Evolutionary conservation across 106 monocot genomes (phyloP).

Genomic region (Platanthera zijinensis): DNA sequence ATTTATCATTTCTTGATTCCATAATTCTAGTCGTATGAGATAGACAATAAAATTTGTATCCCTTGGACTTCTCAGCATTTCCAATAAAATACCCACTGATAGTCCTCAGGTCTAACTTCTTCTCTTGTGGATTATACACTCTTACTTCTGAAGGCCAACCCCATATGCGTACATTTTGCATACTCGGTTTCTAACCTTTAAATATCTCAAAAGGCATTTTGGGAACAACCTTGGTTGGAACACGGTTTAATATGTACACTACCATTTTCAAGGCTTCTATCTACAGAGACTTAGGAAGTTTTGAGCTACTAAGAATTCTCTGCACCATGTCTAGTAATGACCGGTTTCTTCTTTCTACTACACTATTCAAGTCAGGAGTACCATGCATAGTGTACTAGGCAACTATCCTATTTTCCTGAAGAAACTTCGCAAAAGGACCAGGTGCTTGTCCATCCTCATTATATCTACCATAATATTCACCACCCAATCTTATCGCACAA

Average conservation of each 20-base stretch:
- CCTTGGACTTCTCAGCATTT: neutral
- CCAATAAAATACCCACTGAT: neutral
- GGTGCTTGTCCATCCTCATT: conserved; percentile 5
- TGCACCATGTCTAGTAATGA: neutral
- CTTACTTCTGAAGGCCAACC: too few species aligned
- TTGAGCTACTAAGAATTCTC: too few species aligned
- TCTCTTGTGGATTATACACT: too few species aligned
- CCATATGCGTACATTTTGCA: too few species aligned
- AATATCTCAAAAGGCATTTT: too few species aligned
- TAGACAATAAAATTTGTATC: neutral
- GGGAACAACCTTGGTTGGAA: too few species aligned
- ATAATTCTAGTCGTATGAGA: neutral
- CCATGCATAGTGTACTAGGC: conserved; percentile 1
- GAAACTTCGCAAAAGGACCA: neutral
- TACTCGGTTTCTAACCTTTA: too few species aligned
- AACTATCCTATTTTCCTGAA: conserved; percentile 6
- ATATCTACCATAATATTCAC: neutral
- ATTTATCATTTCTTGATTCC: neutral
- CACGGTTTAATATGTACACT: too few species aligned
- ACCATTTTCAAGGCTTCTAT: too few species aligned
- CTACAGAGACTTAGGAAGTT: too few species aligned
- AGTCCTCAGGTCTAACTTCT: too few species aligned
- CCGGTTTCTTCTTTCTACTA: conserved; percentile 1
- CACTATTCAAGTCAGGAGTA: conserved; percentile 4
- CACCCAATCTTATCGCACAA: too few species aligned